phyloP scores from a whole-genome alignment of 1,284 basidiomycete species.

The Malassezia brasiliensis region DNA sequence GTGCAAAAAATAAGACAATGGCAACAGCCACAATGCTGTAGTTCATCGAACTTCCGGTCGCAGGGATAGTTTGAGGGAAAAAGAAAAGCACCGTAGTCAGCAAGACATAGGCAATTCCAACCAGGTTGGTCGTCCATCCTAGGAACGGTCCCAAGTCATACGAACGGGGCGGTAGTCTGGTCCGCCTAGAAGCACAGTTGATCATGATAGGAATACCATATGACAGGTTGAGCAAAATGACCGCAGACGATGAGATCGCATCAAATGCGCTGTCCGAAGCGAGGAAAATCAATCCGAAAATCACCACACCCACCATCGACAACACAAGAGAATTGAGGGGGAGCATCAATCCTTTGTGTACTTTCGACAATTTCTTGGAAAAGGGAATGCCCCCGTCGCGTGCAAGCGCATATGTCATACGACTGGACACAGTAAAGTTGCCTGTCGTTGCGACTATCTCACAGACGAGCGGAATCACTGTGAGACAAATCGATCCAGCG shows the following conservation, averaged over 20 bases:
- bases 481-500: slow-evolving; percentile 58
- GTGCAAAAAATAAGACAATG: background rate
- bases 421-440: slow-evolving; percentile 54
- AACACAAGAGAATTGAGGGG: slow-evolving; percentile 54
- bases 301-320: slow-evolving; percentile 52
- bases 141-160: background rate
- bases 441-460: slow-evolving; percentile 47
- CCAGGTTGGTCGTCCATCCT: slow-evolving; percentile 42
- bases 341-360: slow-evolving; percentile 50
- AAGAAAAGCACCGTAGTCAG: background rate
- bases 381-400: slow-evolving; percentile 61
- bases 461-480: slow-evolving; percentile 49
- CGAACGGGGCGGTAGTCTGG: background rate
- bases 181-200: slow-evolving; percentile 9
- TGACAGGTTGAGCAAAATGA: slow-evolving; percentile 51
- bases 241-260: slow-evolving; percentile 50
- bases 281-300: slow-evolving; percentile 50
- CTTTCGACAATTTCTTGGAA: slow-evolving; percentile 53
- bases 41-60: background rate
- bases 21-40: background rate
- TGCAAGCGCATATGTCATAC: slow-evolving; percentile 63
- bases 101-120: slow-evolving; percentile 47
- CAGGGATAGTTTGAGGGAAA: background rate
- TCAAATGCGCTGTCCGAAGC: slow-evolving; percentile 54
- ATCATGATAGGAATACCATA: slow-evolving; percentile 50